Evolutionary conservation across 306 rosid genomes (phyloP).

Genomic region (Lagenaria siceraria): DNA sequence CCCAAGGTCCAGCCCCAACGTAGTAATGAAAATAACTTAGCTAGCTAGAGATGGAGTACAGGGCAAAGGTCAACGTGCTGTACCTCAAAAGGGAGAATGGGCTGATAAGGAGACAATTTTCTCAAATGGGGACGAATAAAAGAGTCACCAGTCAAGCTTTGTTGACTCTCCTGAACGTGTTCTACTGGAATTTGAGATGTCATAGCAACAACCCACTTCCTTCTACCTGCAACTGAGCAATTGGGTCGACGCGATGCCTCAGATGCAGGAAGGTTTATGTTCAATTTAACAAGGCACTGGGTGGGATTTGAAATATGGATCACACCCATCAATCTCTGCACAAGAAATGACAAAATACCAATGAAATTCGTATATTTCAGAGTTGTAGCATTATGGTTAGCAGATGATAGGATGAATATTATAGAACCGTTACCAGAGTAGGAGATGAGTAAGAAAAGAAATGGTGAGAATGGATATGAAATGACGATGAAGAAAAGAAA

Average conservation of each 20-base stretch:
- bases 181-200: conserved; percentile 41
- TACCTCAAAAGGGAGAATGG: conserved; percentile 96
- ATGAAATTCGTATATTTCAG: neutral
- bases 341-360: neutral
- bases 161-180: conserved; percentile 27
- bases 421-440: neutral
- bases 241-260: conserved; percentile 19
- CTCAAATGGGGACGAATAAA: conserved; percentile 79
- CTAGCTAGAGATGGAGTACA: neutral
- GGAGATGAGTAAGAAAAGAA: neutral
- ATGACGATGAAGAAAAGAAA: neutral
- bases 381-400: neutral
- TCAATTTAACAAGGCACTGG: conserved; percentile 14
- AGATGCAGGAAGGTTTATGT: conserved; percentile 7
- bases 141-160: conserved; percentile 49
- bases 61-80: neutral
- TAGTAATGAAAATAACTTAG: neutral
- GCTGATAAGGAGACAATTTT: conserved; percentile 74
- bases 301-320: conserved; percentile 23
- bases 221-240: conserved; percentile 23
- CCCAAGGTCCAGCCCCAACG: neutral
- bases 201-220: conserved; percentile 38
- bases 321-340: conserved; percentile 48
- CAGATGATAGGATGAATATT: neutral
- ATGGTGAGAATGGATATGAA: neutral